These are phyloP conservation scores for Physocladia obscura DNA, from an alignment of 192 early-diverging fungal genomes.

Conservation along the genomic window DNA sequence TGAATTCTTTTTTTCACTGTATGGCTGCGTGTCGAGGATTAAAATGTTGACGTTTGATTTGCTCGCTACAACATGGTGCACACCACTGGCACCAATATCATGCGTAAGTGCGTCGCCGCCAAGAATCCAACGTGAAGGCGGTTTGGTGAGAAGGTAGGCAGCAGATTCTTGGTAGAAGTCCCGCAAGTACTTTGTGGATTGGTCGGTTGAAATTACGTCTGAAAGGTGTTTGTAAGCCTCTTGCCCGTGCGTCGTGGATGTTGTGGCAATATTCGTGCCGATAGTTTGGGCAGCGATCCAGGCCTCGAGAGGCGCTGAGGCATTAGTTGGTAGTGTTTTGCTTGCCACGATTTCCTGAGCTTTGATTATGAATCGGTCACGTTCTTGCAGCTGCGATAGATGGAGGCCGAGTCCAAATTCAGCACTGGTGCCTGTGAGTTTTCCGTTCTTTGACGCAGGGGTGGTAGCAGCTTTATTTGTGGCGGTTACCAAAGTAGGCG, in stretches of 20 bases:
- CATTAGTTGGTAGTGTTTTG: not conserved
- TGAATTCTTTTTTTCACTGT: conserved; percentile 58
- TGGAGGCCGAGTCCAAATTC: conserved; percentile 87
- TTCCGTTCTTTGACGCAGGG: not conserved
- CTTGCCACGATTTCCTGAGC: conserved; percentile 56
- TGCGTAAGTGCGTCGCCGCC: conserved; percentile 85
- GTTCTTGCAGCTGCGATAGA: conserved; percentile 65
- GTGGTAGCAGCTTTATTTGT: conserved; percentile 15
- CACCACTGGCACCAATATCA: conserved; percentile 83
- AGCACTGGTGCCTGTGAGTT: conserved; percentile 64
- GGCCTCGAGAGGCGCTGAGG: not conserved
- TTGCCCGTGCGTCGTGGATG: conserved; percentile 53
- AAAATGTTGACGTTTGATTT: conserved; percentile 87
- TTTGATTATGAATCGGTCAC: conserved; percentile 61
- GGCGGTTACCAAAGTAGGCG: not conserved
- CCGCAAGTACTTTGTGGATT: conserved; percentile 33
- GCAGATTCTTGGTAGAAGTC: conserved; percentile 39
- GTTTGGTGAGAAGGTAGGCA: conserved; percentile 43
- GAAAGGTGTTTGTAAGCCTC: conserved; percentile 50
- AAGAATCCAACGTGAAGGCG: conserved; percentile 82
- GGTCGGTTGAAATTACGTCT: conserved; percentile 29
- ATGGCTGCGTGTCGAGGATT: conserved; percentile 83
- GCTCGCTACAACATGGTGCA: conserved; percentile 86
- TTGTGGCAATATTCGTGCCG: conserved; percentile 46
- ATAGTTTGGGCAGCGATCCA: conserved; percentile 14